Evolutionary conservation across 208 protist genomes (phyloP), one percentile per base, ranked within the genome.

Genomic region (Crithidia fasciculata): DNA sequence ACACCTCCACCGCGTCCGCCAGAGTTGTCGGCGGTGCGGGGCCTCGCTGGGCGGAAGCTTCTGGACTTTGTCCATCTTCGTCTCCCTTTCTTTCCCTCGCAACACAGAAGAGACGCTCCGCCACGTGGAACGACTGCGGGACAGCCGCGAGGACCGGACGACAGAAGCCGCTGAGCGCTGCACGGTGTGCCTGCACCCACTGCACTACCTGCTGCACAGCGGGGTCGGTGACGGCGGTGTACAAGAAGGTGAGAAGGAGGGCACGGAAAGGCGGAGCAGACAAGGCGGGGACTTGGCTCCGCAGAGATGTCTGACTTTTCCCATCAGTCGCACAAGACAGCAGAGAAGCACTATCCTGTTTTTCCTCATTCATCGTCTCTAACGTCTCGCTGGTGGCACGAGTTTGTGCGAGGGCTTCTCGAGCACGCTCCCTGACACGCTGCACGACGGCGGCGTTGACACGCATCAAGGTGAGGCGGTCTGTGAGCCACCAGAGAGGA

Each of bases 21-120:
- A 47, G 13, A 28, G 57, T 62, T 12, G 12, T 13, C 9, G 45
- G 9, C 7, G 45, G 45, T 49, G 45, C 45, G 12, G 45, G 7
- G 0, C 12, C 45, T 49, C 45, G 16, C 40, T 8, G 7, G 5
- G 8, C 15, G 8, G 2, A 8, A 49, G 5, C 57, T 5, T 43
- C 18, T 28, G 13, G 7, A 47, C 6, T 19, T 0, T 19, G 4
- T 19, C 39, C 39, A 19, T 39, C 12, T 47, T 47, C 40, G 19
- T 44, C 61, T 12, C 1, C 28, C 28, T 28, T 28, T 28, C 28
- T 28, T 28, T 28, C 28, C 28, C 1, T 28, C 28, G 28, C 28
- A 28, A 52, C 49, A n/a, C 61, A 41, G 41, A 55, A 67, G 7
- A 67, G n/a, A 19, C 61, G 61, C 49, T 67, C 61, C 45, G 55